These are phyloP conservation scores for Dysphania ambrosioides DNA, from an alignment of 148 eudicot species.

Conservation along the genomic window DNA sequence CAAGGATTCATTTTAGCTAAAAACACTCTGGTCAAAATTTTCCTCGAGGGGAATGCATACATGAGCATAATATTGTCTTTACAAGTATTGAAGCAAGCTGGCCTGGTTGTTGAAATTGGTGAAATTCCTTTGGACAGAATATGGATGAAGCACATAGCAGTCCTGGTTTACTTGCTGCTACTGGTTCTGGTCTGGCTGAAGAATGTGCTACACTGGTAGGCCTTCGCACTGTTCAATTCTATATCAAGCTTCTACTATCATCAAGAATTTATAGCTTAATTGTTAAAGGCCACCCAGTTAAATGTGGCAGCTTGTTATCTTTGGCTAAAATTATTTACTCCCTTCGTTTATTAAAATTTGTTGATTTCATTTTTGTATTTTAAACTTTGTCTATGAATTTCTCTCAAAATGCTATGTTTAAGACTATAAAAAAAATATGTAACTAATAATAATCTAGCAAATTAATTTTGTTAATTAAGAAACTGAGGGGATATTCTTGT, in stretches of 20 bases:
- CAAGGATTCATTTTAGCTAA: background rate
- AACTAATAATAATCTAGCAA: background rate
- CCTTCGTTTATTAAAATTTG: too few species aligned
- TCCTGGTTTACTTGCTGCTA: conserved; percentile 95
- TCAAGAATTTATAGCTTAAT: too few species aligned
- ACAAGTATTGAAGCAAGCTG: background rate
- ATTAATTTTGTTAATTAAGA: background rate
- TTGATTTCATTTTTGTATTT: background rate
- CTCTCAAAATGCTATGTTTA: background rate
- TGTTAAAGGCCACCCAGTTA: background rate
- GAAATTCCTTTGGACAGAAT: conserved; percentile 44
- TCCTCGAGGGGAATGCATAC: background rate
- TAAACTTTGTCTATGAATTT: too few species aligned
- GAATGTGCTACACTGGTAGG: conserved; percentile 88
- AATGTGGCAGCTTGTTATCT: background rate
- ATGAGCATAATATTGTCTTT: background rate
- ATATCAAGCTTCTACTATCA: background rate
- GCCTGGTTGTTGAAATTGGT: background rate
- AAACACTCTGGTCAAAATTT: background rate
- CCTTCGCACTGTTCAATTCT: conserved; percentile 6
- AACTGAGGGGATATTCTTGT: background rate
- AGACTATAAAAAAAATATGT: background rate
- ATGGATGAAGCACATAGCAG: conserved; percentile 97
- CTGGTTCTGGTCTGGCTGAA: conserved; percentile 97
- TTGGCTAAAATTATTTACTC: background rate